Evolutionary conservation across 2,329 filamentous ascomycete species (phyloP).

Genomic region (Alternaria brassicicola): DNA sequence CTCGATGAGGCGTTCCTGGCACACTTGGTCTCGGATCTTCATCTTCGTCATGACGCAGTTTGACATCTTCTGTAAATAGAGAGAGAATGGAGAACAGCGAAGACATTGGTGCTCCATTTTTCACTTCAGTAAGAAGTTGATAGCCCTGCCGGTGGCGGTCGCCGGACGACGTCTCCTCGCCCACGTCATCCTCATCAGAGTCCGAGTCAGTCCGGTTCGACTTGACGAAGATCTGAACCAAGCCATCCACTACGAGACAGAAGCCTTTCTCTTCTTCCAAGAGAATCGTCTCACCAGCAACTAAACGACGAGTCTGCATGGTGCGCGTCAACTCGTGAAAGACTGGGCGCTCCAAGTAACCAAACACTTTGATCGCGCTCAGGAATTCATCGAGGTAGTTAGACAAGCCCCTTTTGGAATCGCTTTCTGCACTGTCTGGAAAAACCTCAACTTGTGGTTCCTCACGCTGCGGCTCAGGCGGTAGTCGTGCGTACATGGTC

Average conservation of each 20-base stretch:
- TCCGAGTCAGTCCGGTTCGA: constrained; percentile 64
- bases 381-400: constrained; percentile 98
- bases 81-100: constrained; percentile 97
- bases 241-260: constrained; percentile 92
- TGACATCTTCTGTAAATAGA: constrained; percentile 93
- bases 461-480: constrained; percentile 92
- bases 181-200: constrained; percentile 55
- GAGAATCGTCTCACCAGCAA: constrained; percentile 92
- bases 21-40: constrained; percentile 57
- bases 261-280: constrained; percentile 98
- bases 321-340: constrained; percentile 97
- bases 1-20: constrained; percentile 34
- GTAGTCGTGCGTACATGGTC: constrained; percentile 94
- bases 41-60: constrained; percentile 72
- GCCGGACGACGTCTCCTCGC: constrained; percentile 38
- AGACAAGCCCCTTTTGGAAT: constrained; percentile 86
- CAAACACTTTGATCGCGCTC: constrained; percentile 98
- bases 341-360: constrained; percentile 92
- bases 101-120: constrained; percentile 97
- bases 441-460: constrained; percentile 95
- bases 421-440: constrained; percentile 87
- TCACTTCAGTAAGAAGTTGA: constrained; percentile 93
- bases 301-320: constrained; percentile 97
- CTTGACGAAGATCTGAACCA: constrained; percentile 98
- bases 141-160: constrained; percentile 85